phyloP scores from a whole-genome alignment of 495 filamentous ascomycete genomes.

The Penicillium cinerascens region DNA sequence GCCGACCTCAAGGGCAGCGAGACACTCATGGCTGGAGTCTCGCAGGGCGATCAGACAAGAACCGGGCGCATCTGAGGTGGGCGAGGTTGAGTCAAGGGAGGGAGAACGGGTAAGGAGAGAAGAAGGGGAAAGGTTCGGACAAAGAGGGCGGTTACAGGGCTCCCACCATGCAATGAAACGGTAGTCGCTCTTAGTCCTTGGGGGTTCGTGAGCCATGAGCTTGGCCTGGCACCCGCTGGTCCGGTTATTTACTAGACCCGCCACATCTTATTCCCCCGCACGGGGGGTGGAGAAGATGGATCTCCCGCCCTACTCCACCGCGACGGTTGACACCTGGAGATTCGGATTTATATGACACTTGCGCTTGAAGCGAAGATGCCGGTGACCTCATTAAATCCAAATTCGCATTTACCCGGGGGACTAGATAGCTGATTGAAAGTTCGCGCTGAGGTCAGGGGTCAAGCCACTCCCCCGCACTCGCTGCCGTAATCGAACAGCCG shows the following conservation, averaged over 20 bases:
- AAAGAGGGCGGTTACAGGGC: neutral
- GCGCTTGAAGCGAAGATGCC: no score
- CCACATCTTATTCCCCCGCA: conserved; percentile 8
- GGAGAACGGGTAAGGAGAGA: neutral
- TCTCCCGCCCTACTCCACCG: conserved; percentile 11
- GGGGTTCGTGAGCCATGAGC: neutral
- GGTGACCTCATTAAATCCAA: no score
- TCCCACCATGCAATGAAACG: conserved; percentile 12
- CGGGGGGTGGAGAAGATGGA: conserved; percentile 5
- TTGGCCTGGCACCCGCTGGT: neutral
- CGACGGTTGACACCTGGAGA: neutral
- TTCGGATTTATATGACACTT: no score
- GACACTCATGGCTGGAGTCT: conserved; percentile 28
- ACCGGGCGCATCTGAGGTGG: conserved; percentile 2
- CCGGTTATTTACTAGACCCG: neutral
- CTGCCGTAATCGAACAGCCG: no score
- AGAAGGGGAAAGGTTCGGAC: conserved; percentile 2
- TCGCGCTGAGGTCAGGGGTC: no score
- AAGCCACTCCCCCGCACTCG: no score
- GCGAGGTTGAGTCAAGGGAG: neutral
- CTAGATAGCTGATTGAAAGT: no score
- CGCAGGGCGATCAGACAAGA: conserved; percentile 5
- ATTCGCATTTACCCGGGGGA: no score
- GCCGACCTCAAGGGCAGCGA: conserved; percentile 30
- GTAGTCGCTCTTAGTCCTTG: neutral